These are phyloP conservation scores for Selaginella tamariscina DNA, from an alignment of 75 land plant species.

Conservation along the genomic window DNA sequence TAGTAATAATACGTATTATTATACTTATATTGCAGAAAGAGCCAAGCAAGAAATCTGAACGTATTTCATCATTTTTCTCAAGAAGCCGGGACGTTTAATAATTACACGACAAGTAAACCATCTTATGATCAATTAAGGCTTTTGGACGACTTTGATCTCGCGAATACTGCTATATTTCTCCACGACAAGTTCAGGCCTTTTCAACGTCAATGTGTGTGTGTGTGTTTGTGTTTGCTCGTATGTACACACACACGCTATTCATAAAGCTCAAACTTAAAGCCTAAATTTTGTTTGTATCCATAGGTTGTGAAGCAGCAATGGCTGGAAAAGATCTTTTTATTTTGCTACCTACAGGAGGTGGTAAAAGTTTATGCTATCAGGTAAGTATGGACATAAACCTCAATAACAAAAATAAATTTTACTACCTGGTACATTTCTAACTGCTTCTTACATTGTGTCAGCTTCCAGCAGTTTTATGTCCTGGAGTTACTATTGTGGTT, in stretches of 20 bases:
- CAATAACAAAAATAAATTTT: too few relatives aligned
- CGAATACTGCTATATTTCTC: constrained; percentile 70
- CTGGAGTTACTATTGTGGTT: constrained; percentile 76
- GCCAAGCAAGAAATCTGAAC: background rate
- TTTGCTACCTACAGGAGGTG: constrained; percentile 89
- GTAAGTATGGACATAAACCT: too few relatives aligned
- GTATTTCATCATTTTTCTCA: background rate
- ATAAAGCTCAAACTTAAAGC: too few relatives aligned
- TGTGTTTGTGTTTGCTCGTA: too few relatives aligned
- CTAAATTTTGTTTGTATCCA: too few relatives aligned
- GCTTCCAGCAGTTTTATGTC: constrained; percentile 69
- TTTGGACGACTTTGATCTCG: constrained; percentile 62
- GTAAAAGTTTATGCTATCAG: constrained; percentile 87
- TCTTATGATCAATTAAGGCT: constrained; percentile 40
- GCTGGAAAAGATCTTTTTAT: constrained; percentile 58
- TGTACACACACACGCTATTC: too few relatives aligned
- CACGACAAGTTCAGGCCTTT: constrained; percentile 46
- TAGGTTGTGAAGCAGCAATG: constrained; percentile 54
- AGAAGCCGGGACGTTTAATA: too few relatives aligned
- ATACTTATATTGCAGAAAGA: too few relatives aligned
- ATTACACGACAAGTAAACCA: constrained; percentile 4
- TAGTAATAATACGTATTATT: too few relatives aligned
- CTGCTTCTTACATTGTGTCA: constrained; percentile 5
- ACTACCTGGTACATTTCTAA: background rate
- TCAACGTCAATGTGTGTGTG: too few relatives aligned